Evolutionary conservation across 208 protist species (phyloP), one percentile per base, ranked within the genome.

Genomic region (Crithidia thermophila): DNA sequence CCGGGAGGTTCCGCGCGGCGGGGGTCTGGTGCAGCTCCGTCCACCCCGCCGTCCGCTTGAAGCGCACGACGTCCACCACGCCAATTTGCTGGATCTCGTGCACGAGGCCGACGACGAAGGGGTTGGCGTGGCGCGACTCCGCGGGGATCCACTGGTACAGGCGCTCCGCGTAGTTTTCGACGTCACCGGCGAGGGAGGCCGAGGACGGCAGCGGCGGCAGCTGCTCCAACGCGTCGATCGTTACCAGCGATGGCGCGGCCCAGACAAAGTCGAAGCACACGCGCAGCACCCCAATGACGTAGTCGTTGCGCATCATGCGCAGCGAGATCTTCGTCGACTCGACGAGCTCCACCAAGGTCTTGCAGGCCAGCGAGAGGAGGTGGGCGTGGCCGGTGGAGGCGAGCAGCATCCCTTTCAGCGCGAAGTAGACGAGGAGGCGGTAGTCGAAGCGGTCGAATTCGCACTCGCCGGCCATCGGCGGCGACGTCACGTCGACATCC

Each of bases 41-140:
- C 88, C 88, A 94, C 14, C 64, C 68, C 11, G 78, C 72, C 1
- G 83, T 91, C 21, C 75, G 84, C 63, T 91, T 87, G 50, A 76
- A 84, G 33, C 65, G 61, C 23, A 85, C 69, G 16, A 85, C 70
- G 64, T 94, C 85, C 28, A 94, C 64, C 46, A 60, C 57, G 16
- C 85, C 85, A 10, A 77, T 46, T 43, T 88, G 81, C 47, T 85
- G 67, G 4, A 82, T 72, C 55, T 94, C 81, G 40, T 85, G 81
- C 51, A 84, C 31, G 18, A 88, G 70, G 31, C 79, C 77, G 23
- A 62, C 55, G 16, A 82, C 67, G 59, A 84, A 77, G 3, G 72
- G 68, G 51, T 75, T 74, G 51, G 14, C 16, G 28, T 63, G 21
- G 40, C 67, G 66, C 40, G 6, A 21, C 59, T 64, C 66, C 27